Percentiles rank a stretch among this genome's conserved stretches.
phyloP scores from a whole-genome alignment of 805 yeast genomes.

The Candida stauntonica region DNA sequence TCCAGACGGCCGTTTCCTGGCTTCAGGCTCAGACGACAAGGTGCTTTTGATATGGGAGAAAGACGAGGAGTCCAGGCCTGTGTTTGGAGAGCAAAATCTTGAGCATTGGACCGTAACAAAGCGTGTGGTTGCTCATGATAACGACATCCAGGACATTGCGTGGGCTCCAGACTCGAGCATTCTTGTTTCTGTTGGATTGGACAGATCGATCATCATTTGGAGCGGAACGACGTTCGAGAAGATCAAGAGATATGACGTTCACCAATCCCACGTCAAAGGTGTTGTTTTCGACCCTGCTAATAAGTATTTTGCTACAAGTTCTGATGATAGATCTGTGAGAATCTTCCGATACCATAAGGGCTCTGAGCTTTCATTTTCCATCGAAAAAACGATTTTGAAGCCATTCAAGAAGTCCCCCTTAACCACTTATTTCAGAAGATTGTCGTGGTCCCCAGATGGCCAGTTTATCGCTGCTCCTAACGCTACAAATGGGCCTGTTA shows the following conservation, averaged over 20 bases:
- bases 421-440: constrained; percentile 81
- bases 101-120: constrained; percentile 96
- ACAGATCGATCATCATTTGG: constrained; percentile 91
- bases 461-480: constrained; percentile 83
- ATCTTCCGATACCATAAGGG: constrained; percentile 80
- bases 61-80: constrained; percentile 58
- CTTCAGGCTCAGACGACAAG: constrained; percentile 94
- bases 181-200: constrained; percentile 90
- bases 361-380: constrained; percentile 75
- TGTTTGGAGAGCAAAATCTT: constrained; percentile 72
- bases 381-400: constrained; percentile 76
- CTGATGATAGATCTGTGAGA: constrained; percentile 90
- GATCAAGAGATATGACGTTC: constrained; percentile 84
- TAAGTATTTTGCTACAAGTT: constrained; percentile 93
- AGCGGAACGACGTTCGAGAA: constrained; percentile 88
- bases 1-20: constrained; percentile 86
- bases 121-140: constrained; percentile 93
- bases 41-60: constrained; percentile 89
- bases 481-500: constrained; percentile 79
- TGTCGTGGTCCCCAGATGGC: constrained; percentile 92
- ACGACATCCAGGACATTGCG: constrained; percentile 95
- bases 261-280: constrained; percentile 94
- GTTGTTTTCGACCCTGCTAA: constrained; percentile 97
- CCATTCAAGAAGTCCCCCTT: constrained; percentile 90
- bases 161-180: constrained; percentile 96